A percentile compares a stretch with the other conserved stretches of the same genome.
phyloP scores from a whole-genome alignment of 805 yeast species.

The Wickerhamiella lipophila region DNA sequence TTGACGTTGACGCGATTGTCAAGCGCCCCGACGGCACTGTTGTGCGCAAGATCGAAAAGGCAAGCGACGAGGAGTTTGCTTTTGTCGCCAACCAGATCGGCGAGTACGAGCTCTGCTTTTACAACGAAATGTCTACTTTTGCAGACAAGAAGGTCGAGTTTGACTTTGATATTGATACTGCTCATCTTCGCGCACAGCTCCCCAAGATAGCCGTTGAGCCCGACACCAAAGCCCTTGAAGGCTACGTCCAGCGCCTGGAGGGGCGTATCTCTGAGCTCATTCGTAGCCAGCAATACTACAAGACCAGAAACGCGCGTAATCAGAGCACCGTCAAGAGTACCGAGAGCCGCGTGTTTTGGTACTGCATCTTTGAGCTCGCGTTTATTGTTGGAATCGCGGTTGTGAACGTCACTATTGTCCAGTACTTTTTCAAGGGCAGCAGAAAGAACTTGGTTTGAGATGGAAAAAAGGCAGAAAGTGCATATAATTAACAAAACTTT shows the following conservation, averaged over 20 bases:
- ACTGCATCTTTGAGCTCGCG: constrained; percentile 56
- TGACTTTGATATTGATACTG: constrained; percentile 42
- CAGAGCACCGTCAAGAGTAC: constrained; percentile 78
- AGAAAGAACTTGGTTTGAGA: constrained; percentile 27
- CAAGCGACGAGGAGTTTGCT: constrained; percentile 69
- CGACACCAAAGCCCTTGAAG: constrained; percentile 25
- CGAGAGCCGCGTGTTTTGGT: constrained; percentile 63
- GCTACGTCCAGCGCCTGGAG: constrained; percentile 24
- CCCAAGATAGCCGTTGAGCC: constrained; percentile 33
- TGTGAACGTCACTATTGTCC: constrained; percentile 69
- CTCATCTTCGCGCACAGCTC: constrained; percentile 43
- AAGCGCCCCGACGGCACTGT: constrained; percentile 44
- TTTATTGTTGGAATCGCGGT: constrained; percentile 67
- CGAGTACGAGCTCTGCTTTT: constrained; percentile 79
- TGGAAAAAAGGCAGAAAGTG: background rate
- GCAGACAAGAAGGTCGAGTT: constrained; percentile 77
- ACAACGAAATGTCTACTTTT: constrained; percentile 66
- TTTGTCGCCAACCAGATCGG: constrained; percentile 55
- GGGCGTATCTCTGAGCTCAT: constrained; percentile 23
- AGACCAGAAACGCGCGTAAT: constrained; percentile 81
- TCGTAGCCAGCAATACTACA: constrained; percentile 56
- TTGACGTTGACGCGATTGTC: constrained; percentile 59
- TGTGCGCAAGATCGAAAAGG: constrained; percentile 43
- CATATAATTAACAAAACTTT: background rate
- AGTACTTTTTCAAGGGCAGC: constrained; percentile 53